Evolutionary conservation across 1,284 basidiomycete genomes (phyloP).

Genomic region (Irpex lacteus): DNA sequence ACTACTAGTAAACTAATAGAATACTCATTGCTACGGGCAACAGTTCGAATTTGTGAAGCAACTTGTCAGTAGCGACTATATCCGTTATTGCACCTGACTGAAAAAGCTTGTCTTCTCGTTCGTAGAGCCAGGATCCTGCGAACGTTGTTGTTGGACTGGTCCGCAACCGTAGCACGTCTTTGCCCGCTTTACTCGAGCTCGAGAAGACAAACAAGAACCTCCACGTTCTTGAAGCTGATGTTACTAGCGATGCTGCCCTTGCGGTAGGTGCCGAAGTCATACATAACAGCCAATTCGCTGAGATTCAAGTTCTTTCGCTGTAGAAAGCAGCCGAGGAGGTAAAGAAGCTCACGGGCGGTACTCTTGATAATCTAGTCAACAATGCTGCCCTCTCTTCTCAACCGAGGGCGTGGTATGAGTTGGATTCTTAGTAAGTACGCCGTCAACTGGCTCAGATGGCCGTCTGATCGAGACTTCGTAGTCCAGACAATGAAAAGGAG

Average conservation of each 20-base stretch:
- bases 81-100: not conserved
- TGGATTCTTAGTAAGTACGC: constrained; percentile 9
- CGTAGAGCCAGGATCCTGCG: constrained; percentile 11
- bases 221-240: constrained; percentile 25
- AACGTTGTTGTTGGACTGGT: constrained; percentile 28
- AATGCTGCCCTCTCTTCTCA: constrained; percentile 21
- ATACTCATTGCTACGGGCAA: too few relatives aligned
- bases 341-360: constrained; percentile 23
- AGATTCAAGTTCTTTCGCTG: not conserved
- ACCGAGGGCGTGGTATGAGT: not conserved
- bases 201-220: constrained; percentile 22
- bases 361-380: constrained; percentile 29
- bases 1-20: too few relatives aligned
- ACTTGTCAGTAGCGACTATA: constrained; percentile 7
- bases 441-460: not conserved
- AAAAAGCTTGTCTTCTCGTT: not conserved
- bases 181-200: constrained; percentile 15
- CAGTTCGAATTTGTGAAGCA: constrained; percentile 20
- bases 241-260: constrained; percentile 19
- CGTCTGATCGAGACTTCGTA: not conserved
- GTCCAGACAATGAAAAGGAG: constrained; percentile 10
- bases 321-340: constrained; percentile 20
- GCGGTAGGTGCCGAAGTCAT: constrained; percentile 13
- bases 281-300: too few relatives aligned
- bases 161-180: constrained; percentile 17